Evolutionary conservation across 1,139 yeast genomes (phyloP), one percentile per base, ranked within the genome.

Genomic region (Groenewaldozyma sp.): DNA sequence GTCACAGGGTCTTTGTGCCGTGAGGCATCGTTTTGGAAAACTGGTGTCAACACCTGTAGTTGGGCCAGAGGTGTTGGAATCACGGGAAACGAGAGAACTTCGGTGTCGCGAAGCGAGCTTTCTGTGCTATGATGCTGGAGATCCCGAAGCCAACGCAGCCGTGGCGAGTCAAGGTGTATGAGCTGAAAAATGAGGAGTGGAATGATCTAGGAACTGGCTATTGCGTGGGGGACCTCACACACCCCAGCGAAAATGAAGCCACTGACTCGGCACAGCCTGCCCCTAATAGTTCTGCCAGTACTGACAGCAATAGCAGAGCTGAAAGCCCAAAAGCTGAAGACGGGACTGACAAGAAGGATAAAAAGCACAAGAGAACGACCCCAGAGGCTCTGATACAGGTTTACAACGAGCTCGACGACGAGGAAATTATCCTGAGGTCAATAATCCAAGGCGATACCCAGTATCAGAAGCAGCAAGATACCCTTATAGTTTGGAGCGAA

Each of bases 401-500:
- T 18, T 68, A 77, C 42, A 79, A 80, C 56, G 97, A 88, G 58
- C 63, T 71, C 19, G 70, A 79, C 48, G 65, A 74, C 2, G 65
- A 70, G 3, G 78, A 79, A 27, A 64, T 77, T 16, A 64, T 91
- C 22, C 64, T 91, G 38, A 72, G 74, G 53, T 76, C 91, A 6
- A 69, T 62, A 42, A 69, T 91, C 19, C 78, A 76, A 51, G 94
- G 94, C 0, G 64, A 74, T 26, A 81, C 79, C 2, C 94, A 83
- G 52, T 88, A 82, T 57, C 97, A 88, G 58, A 72, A 94, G 53
- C 96, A 88, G 56, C 97, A 91, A 56, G 96, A 87, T 47, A 87
- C 96, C 0, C 66, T 91, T 38, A 84, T 91, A 17, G 95, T 91
- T 17, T 91, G 98, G 97, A 83, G 94, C 4, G 95, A 86, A 54